A percentile compares a stretch with the other conserved stretches of the same genome.
These are phyloP conservation scores for Akebia trifoliata DNA, from an alignment of 164 flowering plant species.

Conservation along the genomic window DNA sequence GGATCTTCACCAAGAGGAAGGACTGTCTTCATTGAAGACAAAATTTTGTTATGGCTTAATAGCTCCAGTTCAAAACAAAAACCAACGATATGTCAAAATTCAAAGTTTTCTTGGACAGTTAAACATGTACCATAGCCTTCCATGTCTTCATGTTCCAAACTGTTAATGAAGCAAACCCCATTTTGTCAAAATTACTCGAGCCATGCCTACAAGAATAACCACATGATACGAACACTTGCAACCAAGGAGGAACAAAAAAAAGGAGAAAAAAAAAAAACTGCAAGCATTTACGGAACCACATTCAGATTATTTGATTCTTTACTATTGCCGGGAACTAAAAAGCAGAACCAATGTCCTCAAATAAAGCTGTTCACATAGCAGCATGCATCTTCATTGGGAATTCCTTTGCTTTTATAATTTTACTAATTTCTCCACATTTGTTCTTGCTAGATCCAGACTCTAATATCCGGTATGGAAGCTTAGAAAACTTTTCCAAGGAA, in stretches of 20 bases:
- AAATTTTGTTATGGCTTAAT: constrained; percentile 18
- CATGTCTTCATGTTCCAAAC: constrained; percentile 99
- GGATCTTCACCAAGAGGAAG: constrained; percentile 98
- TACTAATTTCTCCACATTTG: background rate
- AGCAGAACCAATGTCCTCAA: background rate
- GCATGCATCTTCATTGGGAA: background rate
- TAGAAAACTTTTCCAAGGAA: too few relatives aligned
- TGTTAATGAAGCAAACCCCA: constrained; percentile 83
- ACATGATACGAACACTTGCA: constrained; percentile 4
- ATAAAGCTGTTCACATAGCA: background rate
- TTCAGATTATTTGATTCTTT: background rate
- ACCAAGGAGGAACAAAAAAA: background rate
- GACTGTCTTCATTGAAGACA: constrained; percentile 68
- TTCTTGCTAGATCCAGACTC: background rate
- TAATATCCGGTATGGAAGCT: too few relatives aligned
- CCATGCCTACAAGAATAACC: constrained; percentile 38
- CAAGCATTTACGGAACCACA: background rate
- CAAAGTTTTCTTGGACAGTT: constrained; percentile 6
- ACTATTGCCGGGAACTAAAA: background rate
- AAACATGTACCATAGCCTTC: constrained; percentile 79
- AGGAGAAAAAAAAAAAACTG: background rate
- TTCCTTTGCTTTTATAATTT: background rate
- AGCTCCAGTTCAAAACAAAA: background rate
- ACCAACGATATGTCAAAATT: background rate
- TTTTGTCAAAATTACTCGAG: constrained; percentile 37